Conservation (phyloP, 164 flowering plant species). For the Echeveria elegans region DNA sequence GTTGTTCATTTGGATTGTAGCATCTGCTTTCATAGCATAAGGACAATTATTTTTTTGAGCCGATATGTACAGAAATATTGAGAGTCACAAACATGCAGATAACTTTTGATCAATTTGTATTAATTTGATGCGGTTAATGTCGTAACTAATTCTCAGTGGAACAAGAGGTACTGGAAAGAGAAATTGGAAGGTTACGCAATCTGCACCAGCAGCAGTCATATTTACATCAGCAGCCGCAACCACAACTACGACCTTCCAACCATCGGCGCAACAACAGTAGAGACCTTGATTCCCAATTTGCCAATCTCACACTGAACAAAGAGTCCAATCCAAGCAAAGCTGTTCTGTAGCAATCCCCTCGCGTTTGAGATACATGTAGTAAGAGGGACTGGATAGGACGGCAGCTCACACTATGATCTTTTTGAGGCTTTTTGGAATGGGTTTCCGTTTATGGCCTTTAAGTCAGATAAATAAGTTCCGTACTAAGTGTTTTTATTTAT, state of each 20-base stretch:
- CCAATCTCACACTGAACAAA: constrained; percentile 58
- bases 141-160: constrained; percentile 50
- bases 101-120: no score
- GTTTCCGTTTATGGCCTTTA: not conserved
- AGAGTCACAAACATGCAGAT: no score
- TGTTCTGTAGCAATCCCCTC: constrained; percentile 37
- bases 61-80: no score
- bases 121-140: not conserved
- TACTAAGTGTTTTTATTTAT: no score
- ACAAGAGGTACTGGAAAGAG: constrained; percentile 90
- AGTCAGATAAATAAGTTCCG: not conserved
- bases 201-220: constrained; percentile 40
- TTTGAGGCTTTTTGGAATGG: not conserved
- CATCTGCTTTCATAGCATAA: no score
- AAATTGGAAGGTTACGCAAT: constrained; percentile 53
- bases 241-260: constrained; percentile 23
- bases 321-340: constrained; percentile 34
- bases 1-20: no score
- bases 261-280: constrained; percentile 61
- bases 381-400: not conserved
- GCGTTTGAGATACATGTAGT: not conserved
- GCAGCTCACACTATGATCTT: not conserved
- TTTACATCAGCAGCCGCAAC: constrained; percentile 30
- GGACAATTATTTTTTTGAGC: no score
- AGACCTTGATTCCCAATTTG: constrained; percentile 75